Conservation (phyloP, 352 stramenopile genomes). For the Globisporangium uncinulatum region DNA sequence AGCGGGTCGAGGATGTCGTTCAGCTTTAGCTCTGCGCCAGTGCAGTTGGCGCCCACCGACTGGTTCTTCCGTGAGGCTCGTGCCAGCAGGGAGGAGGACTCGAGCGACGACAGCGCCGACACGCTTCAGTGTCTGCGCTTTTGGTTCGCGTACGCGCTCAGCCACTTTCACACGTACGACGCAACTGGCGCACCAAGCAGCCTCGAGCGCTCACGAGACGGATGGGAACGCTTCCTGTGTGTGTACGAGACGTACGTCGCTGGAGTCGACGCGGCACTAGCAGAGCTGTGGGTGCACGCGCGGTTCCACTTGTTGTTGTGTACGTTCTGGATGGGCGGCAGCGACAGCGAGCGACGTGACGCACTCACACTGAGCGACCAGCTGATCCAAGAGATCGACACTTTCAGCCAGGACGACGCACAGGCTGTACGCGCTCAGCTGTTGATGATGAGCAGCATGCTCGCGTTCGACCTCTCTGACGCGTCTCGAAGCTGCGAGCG, state of each 20-base stretch:
- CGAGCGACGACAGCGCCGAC: not conserved
- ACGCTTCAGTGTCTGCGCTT: conserved; percentile 30
- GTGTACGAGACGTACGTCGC: not conserved
- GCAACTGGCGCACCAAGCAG: conserved; percentile 36
- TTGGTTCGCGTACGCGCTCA: conserved; percentile 51
- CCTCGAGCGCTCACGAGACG: conserved; percentile 29
- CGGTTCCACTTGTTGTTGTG: conserved; percentile 31
- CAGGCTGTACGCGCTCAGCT: conserved; percentile 18
- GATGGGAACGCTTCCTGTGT: conserved; percentile 35
- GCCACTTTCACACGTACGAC: conserved; percentile 49
- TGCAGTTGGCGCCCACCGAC: conserved; percentile 17
- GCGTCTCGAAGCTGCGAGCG: conserved; percentile 12
- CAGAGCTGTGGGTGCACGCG: conserved; percentile 19
- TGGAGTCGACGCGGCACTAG: conserved; percentile 10
- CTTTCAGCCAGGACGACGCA: not conserved
- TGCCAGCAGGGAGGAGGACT: not conserved
- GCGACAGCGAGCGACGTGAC: conserved; percentile 9
- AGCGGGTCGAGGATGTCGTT: conserved; percentile 41
- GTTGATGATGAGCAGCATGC: conserved; percentile 36
- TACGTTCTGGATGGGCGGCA: conserved; percentile 29
- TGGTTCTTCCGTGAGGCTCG: conserved; percentile 8
- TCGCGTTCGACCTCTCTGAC: conserved; percentile 27
- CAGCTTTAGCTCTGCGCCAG: conserved; percentile 39
- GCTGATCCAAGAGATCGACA: conserved; percentile 8
- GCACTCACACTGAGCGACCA: not conserved